A percentile compares a stretch with the other conserved stretches of the same genome.
Evolutionary conservation across 352 stramenopile species (phyloP).

Genomic region (Phytophthora megakarya): DNA sequence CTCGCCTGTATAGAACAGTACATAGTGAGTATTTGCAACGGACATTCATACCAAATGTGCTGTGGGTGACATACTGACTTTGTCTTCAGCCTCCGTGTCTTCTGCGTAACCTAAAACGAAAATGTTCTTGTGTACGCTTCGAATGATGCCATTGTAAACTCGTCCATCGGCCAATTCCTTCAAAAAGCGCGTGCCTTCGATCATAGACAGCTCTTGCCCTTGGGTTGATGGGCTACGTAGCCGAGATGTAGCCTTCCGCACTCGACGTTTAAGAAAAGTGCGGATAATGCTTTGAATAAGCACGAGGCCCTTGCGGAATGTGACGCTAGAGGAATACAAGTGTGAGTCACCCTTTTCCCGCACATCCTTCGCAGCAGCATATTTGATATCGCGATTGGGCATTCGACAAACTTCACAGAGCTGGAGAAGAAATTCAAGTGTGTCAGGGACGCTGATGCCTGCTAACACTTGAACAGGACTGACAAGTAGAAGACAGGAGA

Average conservation of each 20-base stretch:
- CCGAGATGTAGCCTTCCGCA: constrained; percentile 26
- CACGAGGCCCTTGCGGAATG: constrained; percentile 70
- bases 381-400: constrained; percentile 48
- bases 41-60: not conserved
- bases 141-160: constrained; percentile 73
- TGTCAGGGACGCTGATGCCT: constrained; percentile 65
- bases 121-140: constrained; percentile 44
- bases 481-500: constrained; percentile 78
- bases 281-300: constrained; percentile 76
- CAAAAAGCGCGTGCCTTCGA: constrained; percentile 64
- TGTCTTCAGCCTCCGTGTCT: constrained; percentile 58
- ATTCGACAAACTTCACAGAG: constrained; percentile 69
- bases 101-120: constrained; percentile 72
- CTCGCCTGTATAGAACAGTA: constrained; percentile 40
- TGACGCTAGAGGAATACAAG: constrained; percentile 76
- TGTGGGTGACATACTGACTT: constrained; percentile 54
- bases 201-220: constrained; percentile 39
- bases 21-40: not conserved
- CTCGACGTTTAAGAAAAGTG: constrained; percentile 66
- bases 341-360: constrained; percentile 64
- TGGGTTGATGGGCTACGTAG: not conserved
- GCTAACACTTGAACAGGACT: constrained; percentile 87
- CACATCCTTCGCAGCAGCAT: constrained; percentile 60
- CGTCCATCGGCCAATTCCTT: constrained; percentile 71
- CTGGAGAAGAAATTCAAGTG: constrained; percentile 76